Percentiles rank a stretch among this genome's conserved stretches.
phyloP scores from a whole-genome alignment of 805 yeast genomes.

The Cyberlindnera misumaiensis region DNA sequence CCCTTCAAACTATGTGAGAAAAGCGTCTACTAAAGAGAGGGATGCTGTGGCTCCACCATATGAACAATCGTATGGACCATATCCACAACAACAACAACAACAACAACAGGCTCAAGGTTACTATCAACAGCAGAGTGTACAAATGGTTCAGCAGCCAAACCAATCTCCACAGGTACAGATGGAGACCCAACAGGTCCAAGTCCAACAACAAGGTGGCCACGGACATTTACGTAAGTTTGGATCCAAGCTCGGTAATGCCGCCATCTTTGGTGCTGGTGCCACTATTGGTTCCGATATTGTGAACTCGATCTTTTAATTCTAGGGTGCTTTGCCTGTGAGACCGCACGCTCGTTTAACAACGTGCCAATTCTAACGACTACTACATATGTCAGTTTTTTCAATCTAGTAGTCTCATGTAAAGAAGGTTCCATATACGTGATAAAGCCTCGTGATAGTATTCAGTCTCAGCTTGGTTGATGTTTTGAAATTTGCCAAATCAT shows the following conservation, averaged over 20 bases:
- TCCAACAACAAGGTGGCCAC: constrained; percentile 27
- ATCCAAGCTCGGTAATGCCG: constrained; percentile 82
- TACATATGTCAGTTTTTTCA: not conserved
- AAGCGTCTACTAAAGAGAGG: constrained; percentile 5
- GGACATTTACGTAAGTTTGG: constrained; percentile 56
- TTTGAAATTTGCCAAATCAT: constrained; percentile 43
- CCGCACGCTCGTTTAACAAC: too few species aligned
- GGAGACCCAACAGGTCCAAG: constrained; percentile 26
- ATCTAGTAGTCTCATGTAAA: constrained; percentile 3
- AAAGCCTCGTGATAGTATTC: constrained; percentile 47
- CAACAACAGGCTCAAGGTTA: constrained; percentile 29
- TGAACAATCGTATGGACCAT: constrained; percentile 14
- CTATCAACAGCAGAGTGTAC: constrained; percentile 24
- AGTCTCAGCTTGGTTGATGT: constrained; percentile 34
- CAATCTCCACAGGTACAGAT: constrained; percentile 3
- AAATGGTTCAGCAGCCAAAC: constrained; percentile 11
- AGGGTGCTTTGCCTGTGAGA: too few species aligned
- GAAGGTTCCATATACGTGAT: constrained; percentile 49
- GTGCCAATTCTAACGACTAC: too few species aligned
- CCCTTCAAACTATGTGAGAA: constrained; percentile 79
- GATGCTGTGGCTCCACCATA: constrained; percentile 11
- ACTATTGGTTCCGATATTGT: constrained; percentile 82
- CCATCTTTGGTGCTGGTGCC: constrained; percentile 95
- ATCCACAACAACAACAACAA: constrained; percentile 21
- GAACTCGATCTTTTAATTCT: constrained; percentile 52